These are phyloP conservation scores for Heliocybe sulcata DNA, from an alignment of 1,284 basidiomycete species.

Conservation along the genomic window DNA sequence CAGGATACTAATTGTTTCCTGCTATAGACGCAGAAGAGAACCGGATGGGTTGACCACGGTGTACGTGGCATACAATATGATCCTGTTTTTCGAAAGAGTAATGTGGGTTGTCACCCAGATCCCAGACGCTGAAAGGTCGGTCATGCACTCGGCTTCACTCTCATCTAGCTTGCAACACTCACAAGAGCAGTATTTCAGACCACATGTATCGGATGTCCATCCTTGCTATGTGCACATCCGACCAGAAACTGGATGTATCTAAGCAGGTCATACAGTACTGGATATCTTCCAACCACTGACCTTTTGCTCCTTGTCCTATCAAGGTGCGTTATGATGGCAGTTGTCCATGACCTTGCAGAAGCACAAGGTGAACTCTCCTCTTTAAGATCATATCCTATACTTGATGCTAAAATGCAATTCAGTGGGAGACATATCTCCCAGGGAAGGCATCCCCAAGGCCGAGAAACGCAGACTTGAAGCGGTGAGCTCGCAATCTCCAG, in stretches of 20 bases:
- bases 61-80: slow-evolving; percentile 31
- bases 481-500: too few species aligned
- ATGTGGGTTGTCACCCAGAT: slow-evolving; percentile 41
- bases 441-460: slow-evolving; percentile 76
- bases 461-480: slow-evolving; percentile 78
- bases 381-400: neutral
- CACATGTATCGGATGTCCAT: slow-evolving; percentile 98
- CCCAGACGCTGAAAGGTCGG: slow-evolving; percentile 71
- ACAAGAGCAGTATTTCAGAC: slow-evolving; percentile 72
- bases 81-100: neutral
- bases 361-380: slow-evolving; percentile 58
- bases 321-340: slow-evolving; percentile 84
- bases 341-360: slow-evolving; percentile 96
- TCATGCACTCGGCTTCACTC: neutral
- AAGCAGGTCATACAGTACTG: slow-evolving; percentile 41
- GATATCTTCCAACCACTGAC: neutral
- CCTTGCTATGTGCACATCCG: slow-evolving; percentile 79
- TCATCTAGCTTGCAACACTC: neutral
- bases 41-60: slow-evolving; percentile 85
- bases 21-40: slow-evolving; percentile 83
- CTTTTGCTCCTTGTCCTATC: neutral
- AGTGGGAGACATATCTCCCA: slow-evolving; percentile 93
- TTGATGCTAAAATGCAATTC: neutral
- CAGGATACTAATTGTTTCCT: neutral
- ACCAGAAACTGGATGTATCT: slow-evolving; percentile 64